Percentiles rank a stretch among this genome's conserved stretches.
phyloP scores from a whole-genome alignment of 1,284 basidiomycete species.

The Rhizoctonia solani region DNA sequence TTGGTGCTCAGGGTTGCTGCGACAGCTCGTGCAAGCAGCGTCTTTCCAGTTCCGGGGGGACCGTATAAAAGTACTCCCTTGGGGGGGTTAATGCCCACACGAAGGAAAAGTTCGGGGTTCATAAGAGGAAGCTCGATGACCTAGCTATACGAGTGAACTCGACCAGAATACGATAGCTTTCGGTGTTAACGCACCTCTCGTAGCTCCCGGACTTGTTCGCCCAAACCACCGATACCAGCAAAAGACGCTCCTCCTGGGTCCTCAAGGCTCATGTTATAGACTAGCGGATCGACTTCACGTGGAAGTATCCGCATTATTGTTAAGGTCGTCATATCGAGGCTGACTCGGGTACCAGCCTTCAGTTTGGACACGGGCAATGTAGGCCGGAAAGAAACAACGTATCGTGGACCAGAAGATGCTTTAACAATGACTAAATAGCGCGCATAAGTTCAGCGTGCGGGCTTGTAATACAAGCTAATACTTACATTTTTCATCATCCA shows the following conservation, averaged over 20 bases:
- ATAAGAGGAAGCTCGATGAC: constrained; percentile 96
- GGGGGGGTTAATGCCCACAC: constrained; percentile 95
- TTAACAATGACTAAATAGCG: constrained; percentile 88
- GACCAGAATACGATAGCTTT: not conserved
- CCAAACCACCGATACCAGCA: constrained; percentile 94
- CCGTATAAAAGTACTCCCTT: constrained; percentile 94
- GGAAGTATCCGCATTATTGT: constrained; percentile 99
- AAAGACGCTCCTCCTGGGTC: constrained; percentile 95
- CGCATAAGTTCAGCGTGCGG: not conserved
- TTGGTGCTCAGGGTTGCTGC: constrained; percentile 96
- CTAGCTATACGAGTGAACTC: constrained; percentile 47
- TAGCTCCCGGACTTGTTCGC: constrained; percentile 95
- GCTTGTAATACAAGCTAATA: constrained; percentile 36
- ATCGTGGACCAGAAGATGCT: constrained; percentile 96
- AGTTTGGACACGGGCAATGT: constrained; percentile 91
- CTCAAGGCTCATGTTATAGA: constrained; percentile 99
- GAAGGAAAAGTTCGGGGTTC: constrained; percentile 92
- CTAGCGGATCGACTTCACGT: constrained; percentile 95
- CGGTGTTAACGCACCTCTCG: constrained; percentile 72
- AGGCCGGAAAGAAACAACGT: constrained; percentile 98
- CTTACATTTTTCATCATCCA: constrained; percentile 97
- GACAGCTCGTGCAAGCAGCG: constrained; percentile 91
- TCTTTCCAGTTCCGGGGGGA: constrained; percentile 95
- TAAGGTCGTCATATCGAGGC: constrained; percentile 98
- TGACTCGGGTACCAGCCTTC: constrained; percentile 93